Conservation (phyloP, 108 stramenopile genomes). For the Asterionellopsis glacialis region DNA sequence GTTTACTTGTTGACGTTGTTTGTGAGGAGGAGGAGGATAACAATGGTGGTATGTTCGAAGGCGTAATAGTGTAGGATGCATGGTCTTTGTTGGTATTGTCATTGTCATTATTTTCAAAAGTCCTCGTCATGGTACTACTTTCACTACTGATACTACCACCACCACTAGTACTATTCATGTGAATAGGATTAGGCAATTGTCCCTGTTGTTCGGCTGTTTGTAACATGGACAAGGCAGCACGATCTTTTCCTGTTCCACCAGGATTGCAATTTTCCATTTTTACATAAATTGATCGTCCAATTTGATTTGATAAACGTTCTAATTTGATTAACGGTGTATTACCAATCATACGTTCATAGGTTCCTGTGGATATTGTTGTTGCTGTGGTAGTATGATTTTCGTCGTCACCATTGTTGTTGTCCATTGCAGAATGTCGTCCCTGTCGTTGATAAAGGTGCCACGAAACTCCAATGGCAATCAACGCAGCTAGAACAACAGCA, state of each 20-base stretch:
- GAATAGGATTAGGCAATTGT: slow-evolving; percentile 43
- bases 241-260: slow-evolving; percentile 92
- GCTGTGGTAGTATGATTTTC: too few relatives aligned
- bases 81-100: slow-evolving; percentile 1
- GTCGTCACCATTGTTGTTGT: too few relatives aligned
- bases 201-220: slow-evolving; percentile 57
- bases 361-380: too few relatives aligned
- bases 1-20: background rate
- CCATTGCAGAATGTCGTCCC: too few relatives aligned
- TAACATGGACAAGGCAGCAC: slow-evolving; percentile 87
- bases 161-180: too few relatives aligned
- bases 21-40: background rate
- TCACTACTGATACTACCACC: too few relatives aligned
- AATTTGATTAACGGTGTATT: slow-evolving; percentile 40
- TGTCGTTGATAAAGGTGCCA: too few relatives aligned
- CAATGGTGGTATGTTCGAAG: too few relatives aligned
- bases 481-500: too few relatives aligned
- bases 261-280: slow-evolving; percentile 86
- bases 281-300: slow-evolving; percentile 50
- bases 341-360: slow-evolving; percentile 48
- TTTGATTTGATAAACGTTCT: slow-evolving; percentile 21
- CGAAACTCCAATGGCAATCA: too few relatives aligned
- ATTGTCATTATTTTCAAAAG: slow-evolving; percentile 3
- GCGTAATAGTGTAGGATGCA: too few relatives aligned
- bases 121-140: background rate